Evolutionary conservation across 805 yeast species (phyloP), one percentile per base, ranked within the genome.

Genomic region (Blastobotrys terrestris): DNA sequence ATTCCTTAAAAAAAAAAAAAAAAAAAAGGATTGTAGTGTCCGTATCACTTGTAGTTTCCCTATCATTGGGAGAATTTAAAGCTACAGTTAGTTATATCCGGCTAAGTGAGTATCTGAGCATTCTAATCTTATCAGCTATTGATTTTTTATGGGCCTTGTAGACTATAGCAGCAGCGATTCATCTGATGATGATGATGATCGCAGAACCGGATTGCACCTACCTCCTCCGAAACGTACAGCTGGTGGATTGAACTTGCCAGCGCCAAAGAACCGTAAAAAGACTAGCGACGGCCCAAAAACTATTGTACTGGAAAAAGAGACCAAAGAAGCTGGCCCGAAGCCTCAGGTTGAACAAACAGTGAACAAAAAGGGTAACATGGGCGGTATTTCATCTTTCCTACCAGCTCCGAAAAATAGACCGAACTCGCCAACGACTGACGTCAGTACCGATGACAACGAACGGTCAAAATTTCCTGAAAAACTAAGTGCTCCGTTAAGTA

Each of bases 391-490:
- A 18, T 26, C 46, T 15, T 19, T 50, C 39, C 50, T 54, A 11
- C 59, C 59, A 13, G 49, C 52, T n/a, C 55, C 59, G 21, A 54
- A 54, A 49, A 56, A 56, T 35, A 42, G 52, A 20, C 35, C 35
- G 11, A 26, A 6, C 8, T 11, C 35, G 11, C 35, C 35, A 6
- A 5, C 35, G 35, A 26, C 35, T 21, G 48, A 13, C 18, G 13
- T 48, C n/a, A 21, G 8, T 22, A 21, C 50, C 15, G 46, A 21
- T 48, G 48, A 26, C 14, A 22, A 35, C 31, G 49, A 3, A 5
- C 8, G 6, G 4, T 20, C 22, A 19, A 40, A 14, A 14, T 35
- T 14, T n/a, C 49, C 52, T 20, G 22, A n/a, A 39, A 22, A 43
- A 22, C 4, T 48, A 11, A 26, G 8, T 6, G 58, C 57, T 15